Evolutionary conservation across 352 stramenopile genomes (phyloP), one percentile per base, ranked within the genome.

Genomic region (Aphanomyces invadans): DNA sequence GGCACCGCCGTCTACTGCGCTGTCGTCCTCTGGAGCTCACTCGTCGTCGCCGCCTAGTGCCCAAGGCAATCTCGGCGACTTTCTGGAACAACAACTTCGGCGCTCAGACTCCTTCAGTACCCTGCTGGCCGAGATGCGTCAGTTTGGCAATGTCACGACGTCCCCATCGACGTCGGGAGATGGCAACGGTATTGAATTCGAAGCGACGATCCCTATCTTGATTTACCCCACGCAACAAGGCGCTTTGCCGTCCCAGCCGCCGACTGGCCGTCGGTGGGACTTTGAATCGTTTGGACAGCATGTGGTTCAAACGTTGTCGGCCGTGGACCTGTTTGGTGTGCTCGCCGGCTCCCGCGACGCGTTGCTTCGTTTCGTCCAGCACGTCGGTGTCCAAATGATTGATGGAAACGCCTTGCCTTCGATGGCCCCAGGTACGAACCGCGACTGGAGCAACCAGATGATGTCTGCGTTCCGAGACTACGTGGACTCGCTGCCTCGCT

Each of bases 401-500:
- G 86, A 79, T 38, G 81, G 81, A 4, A 59, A 81, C 17, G 78
- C 88, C 64, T 63, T 90, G 10, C 81, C 81, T n/a, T 70, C 74
- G n/a, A 74, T 88, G 12, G 79, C 77, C 5, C 76, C 80, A 11
- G 70, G 77, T 23, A 77, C 62, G 29, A 82, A 88, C 52, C 81
- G 74, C 29, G 75, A 74, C 10, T 90, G 81, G 81, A 76, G 73
- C 25, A 73, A 73, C n/a, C 68, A 76, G 23, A 66, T 87, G 28
- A 56, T 83, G 19, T 62, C 32, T 39, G 79, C 87, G 55, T 66
- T 88, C 1, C 77, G 73, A 12, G 62, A 71, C 57, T 74, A 87
- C n/a, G 56, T 87, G 19, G 60, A 44, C 44, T 67, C 70, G 23
- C 61, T 60, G 1, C 68, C 76, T 28, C 71, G 71, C 10, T 62